Evolutionary conservation across 495 filamentous ascomycete genomes (phyloP).

Genomic region (Talaromyces stipitatus): DNA sequence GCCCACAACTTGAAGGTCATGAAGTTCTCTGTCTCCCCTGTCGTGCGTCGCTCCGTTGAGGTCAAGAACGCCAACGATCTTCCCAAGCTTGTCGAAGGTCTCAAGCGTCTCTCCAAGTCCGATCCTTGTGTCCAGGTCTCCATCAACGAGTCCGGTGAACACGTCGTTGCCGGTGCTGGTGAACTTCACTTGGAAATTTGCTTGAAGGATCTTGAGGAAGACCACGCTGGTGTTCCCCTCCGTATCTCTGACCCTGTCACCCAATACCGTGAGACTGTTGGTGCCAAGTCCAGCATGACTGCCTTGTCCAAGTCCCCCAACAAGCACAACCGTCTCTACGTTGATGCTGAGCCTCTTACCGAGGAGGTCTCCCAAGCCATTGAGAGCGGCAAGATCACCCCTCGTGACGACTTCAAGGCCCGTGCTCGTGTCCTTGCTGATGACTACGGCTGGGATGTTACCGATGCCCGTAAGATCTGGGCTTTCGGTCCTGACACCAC

Average conservation of each 20-base stretch:
- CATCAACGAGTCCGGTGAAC: slow-evolving; percentile 89
- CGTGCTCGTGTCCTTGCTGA: slow-evolving; percentile 95
- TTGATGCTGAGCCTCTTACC: slow-evolving; percentile 77
- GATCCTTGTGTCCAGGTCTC: slow-evolving; percentile 93
- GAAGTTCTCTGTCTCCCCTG: slow-evolving; percentile 99
- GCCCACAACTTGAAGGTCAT: slow-evolving; percentile 99
- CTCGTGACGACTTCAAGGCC: slow-evolving; percentile 98
- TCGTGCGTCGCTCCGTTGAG: slow-evolving; percentile 97
- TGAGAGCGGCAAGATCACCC: slow-evolving; percentile 82
- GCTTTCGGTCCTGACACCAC: slow-evolving; percentile 97
- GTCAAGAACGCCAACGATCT: slow-evolving; percentile 99
- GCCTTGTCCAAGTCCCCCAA: slow-evolving; percentile 99
- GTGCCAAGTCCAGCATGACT: slow-evolving; percentile 75
- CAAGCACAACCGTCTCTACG: slow-evolving; percentile 99
- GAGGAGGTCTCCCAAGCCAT: slow-evolving; percentile 91
- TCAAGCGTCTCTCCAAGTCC: slow-evolving; percentile 99
- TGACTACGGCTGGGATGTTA: slow-evolving; percentile 98
- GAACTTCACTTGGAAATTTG: slow-evolving; percentile 99
- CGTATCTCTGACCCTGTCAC: slow-evolving; percentile 96
- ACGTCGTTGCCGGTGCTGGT: slow-evolving; percentile 98
- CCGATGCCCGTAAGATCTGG: slow-evolving; percentile 99
- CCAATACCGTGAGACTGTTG: slow-evolving; percentile 94
- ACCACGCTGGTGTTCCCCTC: slow-evolving; percentile 97
- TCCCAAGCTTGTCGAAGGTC: slow-evolving; percentile 98
- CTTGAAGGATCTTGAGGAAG: slow-evolving; percentile 99